These are phyloP conservation scores for Ceriops zippeliana DNA, from an alignment of 345 rosid species.

Conservation along the genomic window DNA sequence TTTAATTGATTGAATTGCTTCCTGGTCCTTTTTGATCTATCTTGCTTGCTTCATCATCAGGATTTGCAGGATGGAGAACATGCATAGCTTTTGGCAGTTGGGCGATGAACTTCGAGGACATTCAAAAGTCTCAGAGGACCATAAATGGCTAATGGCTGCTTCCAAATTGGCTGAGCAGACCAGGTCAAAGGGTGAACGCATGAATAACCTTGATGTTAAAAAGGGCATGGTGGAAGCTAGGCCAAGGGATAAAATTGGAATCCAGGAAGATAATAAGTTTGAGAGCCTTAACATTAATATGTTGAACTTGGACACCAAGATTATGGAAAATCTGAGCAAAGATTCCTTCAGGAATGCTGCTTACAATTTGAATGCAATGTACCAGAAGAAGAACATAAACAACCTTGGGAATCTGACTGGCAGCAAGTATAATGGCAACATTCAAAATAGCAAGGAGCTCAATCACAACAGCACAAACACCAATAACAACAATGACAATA, in stretches of 20 bases:
- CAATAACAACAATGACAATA: constrained; percentile 42
- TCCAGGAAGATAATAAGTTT: constrained; percentile 78
- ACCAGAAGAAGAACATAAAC: constrained; percentile 59
- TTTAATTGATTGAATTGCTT: too few relatives aligned
- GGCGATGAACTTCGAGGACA: constrained; percentile 98
- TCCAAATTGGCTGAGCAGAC: constrained; percentile 90
- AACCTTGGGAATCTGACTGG: constrained; percentile 40
- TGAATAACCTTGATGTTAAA: constrained; percentile 87
- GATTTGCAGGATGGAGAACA: constrained; percentile 50
- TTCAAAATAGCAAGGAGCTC: constrained; percentile 45
- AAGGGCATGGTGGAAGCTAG: constrained; percentile 61
- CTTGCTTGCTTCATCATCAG: constrained; percentile 6
- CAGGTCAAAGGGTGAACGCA: constrained; percentile 66
- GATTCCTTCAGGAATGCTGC: constrained; percentile 47
- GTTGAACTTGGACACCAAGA: constrained; percentile 70
- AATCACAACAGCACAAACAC: constrained; percentile 37
- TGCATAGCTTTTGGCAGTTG: constrained; percentile 83
- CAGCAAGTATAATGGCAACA: constrained; percentile 68
- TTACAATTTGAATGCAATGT: constrained; percentile 62
- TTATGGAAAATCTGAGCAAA: constrained; percentile 51
- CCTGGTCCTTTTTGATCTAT: neutral
- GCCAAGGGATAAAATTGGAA: constrained; percentile 55
- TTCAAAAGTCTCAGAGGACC: constrained; percentile 77
- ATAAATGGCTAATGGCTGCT: constrained; percentile 81
- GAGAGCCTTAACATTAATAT: constrained; percentile 69